Conservation (phyloP, 2,329 filamentous ascomycete species). For the Pestalotiopsis sp. region DNA sequence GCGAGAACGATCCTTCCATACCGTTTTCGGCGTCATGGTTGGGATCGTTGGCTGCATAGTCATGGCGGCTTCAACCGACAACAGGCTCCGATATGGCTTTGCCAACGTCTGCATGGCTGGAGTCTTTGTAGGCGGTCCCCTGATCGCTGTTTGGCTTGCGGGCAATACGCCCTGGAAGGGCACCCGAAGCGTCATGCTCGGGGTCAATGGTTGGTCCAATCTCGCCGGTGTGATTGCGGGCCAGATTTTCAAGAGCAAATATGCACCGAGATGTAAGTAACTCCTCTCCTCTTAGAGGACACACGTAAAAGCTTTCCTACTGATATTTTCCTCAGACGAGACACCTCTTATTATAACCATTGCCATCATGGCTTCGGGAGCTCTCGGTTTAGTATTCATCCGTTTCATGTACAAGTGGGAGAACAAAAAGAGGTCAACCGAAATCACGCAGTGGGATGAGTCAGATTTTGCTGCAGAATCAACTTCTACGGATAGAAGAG, state of each 20-base stretch:
- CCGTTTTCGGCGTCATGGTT: conserved; percentile 19
- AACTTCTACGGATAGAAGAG: not conserved
- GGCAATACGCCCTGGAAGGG: conserved; percentile 56
- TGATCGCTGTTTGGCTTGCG: conserved; percentile 56
- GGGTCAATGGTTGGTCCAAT: conserved; percentile 54
- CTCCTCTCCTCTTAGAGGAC: no score
- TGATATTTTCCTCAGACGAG: not conserved
- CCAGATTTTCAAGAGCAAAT: conserved; percentile 24
- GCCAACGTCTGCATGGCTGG: conserved; percentile 23
- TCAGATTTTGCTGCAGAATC: not conserved
- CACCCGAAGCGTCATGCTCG: conserved; percentile 52
- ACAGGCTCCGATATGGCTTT: conserved; percentile 22
- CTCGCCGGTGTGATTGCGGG: conserved; percentile 24
- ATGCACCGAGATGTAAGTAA: conserved; percentile 20
- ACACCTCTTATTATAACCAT: not conserved
- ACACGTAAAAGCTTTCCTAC: not conserved
- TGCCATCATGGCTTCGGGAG: not conserved
- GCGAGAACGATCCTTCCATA: conserved; percentile 22
- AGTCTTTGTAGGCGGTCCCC: conserved; percentile 49
- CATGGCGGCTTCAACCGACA: conserved; percentile 20
- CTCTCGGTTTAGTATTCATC: not conserved
- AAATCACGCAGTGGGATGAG: not conserved
- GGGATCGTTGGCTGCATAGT: conserved; percentile 21
- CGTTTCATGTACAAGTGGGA: conserved; percentile 1
- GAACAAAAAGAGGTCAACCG: not conserved